Evolutionary conservation across 2,329 filamentous ascomycete species (phyloP).

Genomic region (Verticillium klebahnii): DNA sequence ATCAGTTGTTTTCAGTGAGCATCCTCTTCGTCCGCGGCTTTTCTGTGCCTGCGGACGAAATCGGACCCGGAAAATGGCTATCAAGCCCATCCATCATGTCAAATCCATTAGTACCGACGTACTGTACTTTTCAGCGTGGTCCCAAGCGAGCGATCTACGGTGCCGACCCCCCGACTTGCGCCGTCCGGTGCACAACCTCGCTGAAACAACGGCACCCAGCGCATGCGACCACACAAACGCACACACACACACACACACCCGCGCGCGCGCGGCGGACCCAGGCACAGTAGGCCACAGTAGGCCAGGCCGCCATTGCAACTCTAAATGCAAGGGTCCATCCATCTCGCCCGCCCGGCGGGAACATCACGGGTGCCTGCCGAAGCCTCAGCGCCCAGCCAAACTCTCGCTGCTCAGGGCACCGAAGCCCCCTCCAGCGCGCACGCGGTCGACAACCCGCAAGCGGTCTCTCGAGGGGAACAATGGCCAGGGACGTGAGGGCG

Average conservation of each 20-base stretch:
- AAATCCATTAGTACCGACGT: not conserved
- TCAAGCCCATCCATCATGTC: not conserved
- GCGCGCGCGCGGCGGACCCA: too few relatives aligned
- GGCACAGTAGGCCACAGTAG: too few relatives aligned
- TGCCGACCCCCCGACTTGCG: not conserved
- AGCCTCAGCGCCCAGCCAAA: not conserved
- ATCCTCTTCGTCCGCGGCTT: too few relatives aligned
- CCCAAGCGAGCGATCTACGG: not conserved
- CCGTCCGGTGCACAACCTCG: not conserved
- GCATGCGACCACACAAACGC: too few relatives aligned
- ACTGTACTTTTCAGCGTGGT: not conserved
- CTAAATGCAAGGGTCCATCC: constrained; percentile 3
- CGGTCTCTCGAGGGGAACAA: not conserved
- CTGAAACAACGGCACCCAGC: not conserved
- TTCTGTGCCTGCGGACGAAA: not conserved
- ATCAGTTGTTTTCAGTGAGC: not conserved
- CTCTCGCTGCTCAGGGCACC: not conserved
- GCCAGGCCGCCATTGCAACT: not conserved
- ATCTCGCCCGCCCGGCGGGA: not conserved
- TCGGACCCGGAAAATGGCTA: not conserved
- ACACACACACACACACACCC: too few relatives aligned
- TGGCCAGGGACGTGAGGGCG: not conserved
- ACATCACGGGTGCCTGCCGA: not conserved
- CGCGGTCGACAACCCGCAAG: not conserved
- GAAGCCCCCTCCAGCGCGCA: not conserved